phyloP scores from a whole-genome alignment of 257 asterid species.

The Thymus mandschuricus region DNA sequence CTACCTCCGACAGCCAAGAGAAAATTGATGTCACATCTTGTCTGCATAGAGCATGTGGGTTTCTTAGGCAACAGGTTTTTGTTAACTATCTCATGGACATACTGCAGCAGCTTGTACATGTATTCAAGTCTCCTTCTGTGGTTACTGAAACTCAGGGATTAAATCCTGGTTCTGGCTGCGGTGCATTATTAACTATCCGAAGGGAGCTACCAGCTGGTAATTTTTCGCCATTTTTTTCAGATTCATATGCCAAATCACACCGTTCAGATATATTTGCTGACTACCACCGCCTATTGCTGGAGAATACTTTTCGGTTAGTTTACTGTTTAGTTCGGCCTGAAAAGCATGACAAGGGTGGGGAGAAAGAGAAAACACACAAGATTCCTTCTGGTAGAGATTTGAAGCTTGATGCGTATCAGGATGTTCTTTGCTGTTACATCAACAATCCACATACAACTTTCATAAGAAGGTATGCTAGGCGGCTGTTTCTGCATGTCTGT shows the following conservation, averaged over 20 bases:
- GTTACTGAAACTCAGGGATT: conserved; percentile 60
- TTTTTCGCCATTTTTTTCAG: conserved; percentile 93
- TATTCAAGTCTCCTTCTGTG: conserved; percentile 76
- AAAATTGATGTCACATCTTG: conserved; percentile 66
- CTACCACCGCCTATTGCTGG: conserved; percentile 82
- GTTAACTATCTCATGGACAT: conserved; percentile 93
- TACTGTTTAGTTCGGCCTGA: conserved; percentile 98
- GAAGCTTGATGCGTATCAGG: conserved; percentile 98
- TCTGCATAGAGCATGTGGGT: conserved; percentile 72
- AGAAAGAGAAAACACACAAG: conserved; percentile 76
- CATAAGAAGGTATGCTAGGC: conserved; percentile 94
- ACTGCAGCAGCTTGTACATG: conserved; percentile 83
- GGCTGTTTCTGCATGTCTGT: conserved; percentile 93
- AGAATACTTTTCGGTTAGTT: conserved; percentile 87
- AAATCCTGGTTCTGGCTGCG: conserved; percentile 85
- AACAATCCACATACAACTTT: conserved; percentile 85
- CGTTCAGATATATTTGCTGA: conserved; percentile 92
- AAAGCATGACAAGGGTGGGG: conserved; percentile 94
- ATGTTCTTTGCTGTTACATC: conserved; percentile 94
- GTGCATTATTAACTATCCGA: conserved; percentile 79
- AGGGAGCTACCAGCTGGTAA: conserved; percentile 98
- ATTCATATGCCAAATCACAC: conserved; percentile 92
- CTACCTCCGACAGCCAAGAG: conserved; percentile 65
- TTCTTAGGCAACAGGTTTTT: conserved; percentile 85
- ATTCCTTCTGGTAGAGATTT: conserved; percentile 72